A percentile compares a stretch with the other conserved stretches of the same genome.
Conservation (phyloP, 2,329 filamentous ascomycete genomes). For the Parastagonospora nodorum region DNA sequence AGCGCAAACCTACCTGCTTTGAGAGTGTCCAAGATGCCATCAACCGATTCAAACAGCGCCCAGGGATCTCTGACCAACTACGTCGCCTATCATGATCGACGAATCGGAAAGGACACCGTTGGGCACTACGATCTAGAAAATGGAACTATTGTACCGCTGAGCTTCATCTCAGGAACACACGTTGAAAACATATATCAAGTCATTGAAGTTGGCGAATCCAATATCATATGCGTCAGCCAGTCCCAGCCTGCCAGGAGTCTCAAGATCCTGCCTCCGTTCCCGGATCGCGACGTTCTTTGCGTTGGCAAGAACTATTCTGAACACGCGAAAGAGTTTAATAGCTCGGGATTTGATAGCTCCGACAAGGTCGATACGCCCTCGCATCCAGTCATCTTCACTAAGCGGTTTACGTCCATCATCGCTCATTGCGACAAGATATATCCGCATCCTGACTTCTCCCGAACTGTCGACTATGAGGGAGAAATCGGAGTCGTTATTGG, state of each 20-base stretch:
- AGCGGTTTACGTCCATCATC: conserved; percentile 59
- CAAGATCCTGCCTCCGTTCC: conserved; percentile 54
- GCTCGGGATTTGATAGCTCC: conserved; percentile 59
- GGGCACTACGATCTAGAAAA: conserved; percentile 50
- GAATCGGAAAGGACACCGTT: conserved; percentile 36
- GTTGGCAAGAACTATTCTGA: conserved; percentile 64
- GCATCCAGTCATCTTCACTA: conserved; percentile 63
- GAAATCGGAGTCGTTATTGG: conserved; percentile 64
- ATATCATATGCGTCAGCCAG: conserved; percentile 45
- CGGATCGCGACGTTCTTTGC: conserved; percentile 57
- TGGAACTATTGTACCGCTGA: conserved; percentile 50
- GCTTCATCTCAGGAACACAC: conserved; percentile 54
- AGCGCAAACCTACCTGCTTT: too few species aligned
- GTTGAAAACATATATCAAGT: conserved; percentile 58
- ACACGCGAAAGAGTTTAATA: conserved; percentile 63
- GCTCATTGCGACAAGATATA: conserved; percentile 55
- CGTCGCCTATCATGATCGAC: conserved; percentile 39
- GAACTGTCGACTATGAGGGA: conserved; percentile 61
- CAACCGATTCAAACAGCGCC: too few species aligned
- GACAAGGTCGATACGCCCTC: conserved; percentile 60
- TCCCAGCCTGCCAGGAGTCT: conserved; percentile 43
- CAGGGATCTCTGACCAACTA: conserved; percentile 40
- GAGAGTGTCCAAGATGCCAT: too few species aligned
- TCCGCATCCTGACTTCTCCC: conserved; percentile 54
- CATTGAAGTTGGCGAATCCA: conserved; percentile 52